Evolutionary conservation across 2,329 filamentous ascomycete genomes (phyloP), one percentile per base, ranked within the genome.

Genomic region (Fusarium sp.): DNA sequence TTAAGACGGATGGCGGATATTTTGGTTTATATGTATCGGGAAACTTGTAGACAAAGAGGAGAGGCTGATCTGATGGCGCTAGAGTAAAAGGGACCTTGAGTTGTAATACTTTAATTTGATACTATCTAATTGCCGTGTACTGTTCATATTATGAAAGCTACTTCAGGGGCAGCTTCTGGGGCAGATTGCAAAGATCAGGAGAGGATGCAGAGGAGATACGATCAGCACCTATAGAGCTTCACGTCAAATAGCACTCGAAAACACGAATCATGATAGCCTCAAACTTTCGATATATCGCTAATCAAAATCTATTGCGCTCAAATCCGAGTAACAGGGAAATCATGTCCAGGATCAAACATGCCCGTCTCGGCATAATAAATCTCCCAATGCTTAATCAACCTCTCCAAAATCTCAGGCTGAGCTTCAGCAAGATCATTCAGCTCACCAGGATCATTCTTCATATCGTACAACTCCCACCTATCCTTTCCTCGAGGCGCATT

Each of bases 321-420:
- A 24, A 58, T 58, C 13, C 22, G 20, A 5, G 54, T 58, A 0
- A 58, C 54, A 4, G 34, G 54, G n/a, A 71, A 71, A 16, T 71
- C 69, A 58, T 70, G 58, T 0, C 52, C 67, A 2, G 67, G 67
- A 6, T 71, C 58, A 58, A 71, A 66, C 64, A 74, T 74, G 6
- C 71, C 69, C 3, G 72, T 66, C 29, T 75, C 71, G 2, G 60
- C 62, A 7, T 70, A 69, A 20, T 75, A 75, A 10, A 67, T 38
- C 18, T 67, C 68, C 72, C 68, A 74, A 8, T 65, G 60, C 18
- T 65, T 34, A 4, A 74, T 37, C 29, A 74, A 34, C 47, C 59
- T 56, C 1, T 73, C 63, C 52, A 73, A 24, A 1, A 71, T 56
- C 16, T 69, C 64, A 2, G 65, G 31, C 3, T 63, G 56, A 1